These are phyloP conservation scores for Lactarius pseudohatsudake DNA, from an alignment of 768 basidiomycete species.

Conservation along the genomic window DNA sequence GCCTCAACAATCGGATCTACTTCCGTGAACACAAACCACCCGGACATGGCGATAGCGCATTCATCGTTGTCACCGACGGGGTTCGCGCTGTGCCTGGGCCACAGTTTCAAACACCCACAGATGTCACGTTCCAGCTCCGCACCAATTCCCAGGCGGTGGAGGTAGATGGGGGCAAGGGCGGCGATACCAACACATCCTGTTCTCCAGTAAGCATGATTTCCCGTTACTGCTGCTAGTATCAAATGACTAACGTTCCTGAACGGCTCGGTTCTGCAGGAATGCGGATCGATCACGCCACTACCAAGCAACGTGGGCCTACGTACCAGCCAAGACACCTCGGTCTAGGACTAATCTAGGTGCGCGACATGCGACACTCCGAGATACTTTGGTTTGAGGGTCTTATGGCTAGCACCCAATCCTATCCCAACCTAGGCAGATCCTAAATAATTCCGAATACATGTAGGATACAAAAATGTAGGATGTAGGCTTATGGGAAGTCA, in stretches of 20 bases:
- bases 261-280: background rate
- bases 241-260: background rate
- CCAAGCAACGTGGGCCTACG: too few species aligned
- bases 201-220: background rate
- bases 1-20: background rate
- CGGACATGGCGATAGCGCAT: background rate
- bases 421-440: too few species aligned
- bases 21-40: background rate
- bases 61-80: background rate
- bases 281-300: too few species aligned
- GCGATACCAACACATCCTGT: background rate
- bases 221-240: background rate
- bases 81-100: background rate
- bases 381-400: too few species aligned
- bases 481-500: too few species aligned
- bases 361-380: too few species aligned
- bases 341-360: too few species aligned
- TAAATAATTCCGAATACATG: too few species aligned
- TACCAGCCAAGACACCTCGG: too few species aligned
- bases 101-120: background rate
- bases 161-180: background rate
- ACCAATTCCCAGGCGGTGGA: background rate
- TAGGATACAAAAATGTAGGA: too few species aligned
- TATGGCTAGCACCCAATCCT: too few species aligned
- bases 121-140: background rate